Base-by-base conservation (phyloP, 2,329 filamentous ascomycete genomes). In the Arthrobotrys sinensis region DNA sequence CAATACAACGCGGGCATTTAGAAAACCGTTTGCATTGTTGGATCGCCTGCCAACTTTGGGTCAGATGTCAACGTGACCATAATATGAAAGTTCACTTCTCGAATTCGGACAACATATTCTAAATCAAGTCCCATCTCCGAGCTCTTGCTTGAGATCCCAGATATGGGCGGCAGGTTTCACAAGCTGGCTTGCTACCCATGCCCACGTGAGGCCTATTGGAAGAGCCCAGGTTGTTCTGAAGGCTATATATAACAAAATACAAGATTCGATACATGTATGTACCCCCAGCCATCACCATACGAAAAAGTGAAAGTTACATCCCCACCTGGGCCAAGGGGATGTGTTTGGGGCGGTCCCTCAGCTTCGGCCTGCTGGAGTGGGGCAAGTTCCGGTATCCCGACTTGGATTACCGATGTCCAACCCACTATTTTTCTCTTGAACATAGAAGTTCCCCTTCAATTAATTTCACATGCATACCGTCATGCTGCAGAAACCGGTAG, bases 331-430 rank as follows among this genome's bases (percentile, higher is more conserved):
- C 55, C 67, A 64, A 71, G 55, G 21, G 45, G 21, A 21, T 24
- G 11, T 50, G 34, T 57, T 63, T 63, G 66, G 66, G 73, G 19
- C 45, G 46, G 48, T 8, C 4, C 50, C 21, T 55, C 66, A 70
- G 63, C 62, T 24, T 72, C 75, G 60, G 75, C 75, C 75, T 78
- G 45, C 75, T 64, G 34, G 28, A 78, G 75, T 78, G 75, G 75
- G 75, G 75, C 75, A 78, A 72, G 75, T 46, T 78, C 67, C 73
- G 60, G 34, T 66, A 21, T 72, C 55, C 75, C 75, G 67, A 72
- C 67, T 55, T 78, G 75, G 75, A 72, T 72, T 78, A 64, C 75
- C 75, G 75, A 66, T 68, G 62, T 66, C 62, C 62, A 62, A 24
- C 34, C 40, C 48, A 40, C 50, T n/a, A 48, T 32, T 21, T 24